Evolutionary conservation across 179 eudicot species (phyloP).

Genomic region (Sideroxylon spinosum): DNA sequence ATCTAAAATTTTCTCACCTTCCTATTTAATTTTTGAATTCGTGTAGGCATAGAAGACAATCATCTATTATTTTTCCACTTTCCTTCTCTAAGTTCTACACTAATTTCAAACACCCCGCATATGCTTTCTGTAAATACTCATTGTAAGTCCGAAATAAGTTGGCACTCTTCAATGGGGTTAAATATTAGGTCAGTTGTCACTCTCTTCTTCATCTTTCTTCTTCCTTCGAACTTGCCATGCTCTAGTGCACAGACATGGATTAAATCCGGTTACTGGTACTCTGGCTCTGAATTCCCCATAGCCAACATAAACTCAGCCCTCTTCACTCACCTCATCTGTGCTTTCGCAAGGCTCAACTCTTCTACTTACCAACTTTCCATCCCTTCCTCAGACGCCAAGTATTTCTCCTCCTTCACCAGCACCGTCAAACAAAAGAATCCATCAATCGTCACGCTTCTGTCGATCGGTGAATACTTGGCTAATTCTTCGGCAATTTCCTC

Average conservation of each 20-base stretch:
- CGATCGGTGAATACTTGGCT: slow-evolving; percentile 21
- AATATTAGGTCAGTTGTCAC: background rate
- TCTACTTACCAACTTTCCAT: slow-evolving; percentile 26
- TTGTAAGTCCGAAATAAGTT: background rate
- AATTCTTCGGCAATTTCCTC: slow-evolving; percentile 1
- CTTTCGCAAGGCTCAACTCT: slow-evolving; percentile 33
- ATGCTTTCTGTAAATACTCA: too few relatives aligned
- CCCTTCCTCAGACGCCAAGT: slow-evolving; percentile 23
- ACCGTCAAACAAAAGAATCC: slow-evolving; percentile 38
- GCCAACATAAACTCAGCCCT: slow-evolving; percentile 32
- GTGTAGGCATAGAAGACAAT: too few relatives aligned
- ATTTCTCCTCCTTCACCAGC: slow-evolving; percentile 35
- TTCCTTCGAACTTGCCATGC: background rate
- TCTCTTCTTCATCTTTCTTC: slow-evolving; percentile 3
- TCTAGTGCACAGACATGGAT: slow-evolving; percentile 18
- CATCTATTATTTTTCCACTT: too few relatives aligned
- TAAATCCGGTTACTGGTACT: slow-evolving; percentile 34
- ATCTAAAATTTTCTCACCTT: too few relatives aligned
- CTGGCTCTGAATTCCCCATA: slow-evolving; percentile 21
- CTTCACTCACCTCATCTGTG: slow-evolving; percentile 44
- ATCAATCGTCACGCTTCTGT: slow-evolving; percentile 33
- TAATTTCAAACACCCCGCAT: too few relatives aligned
- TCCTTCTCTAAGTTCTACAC: too few relatives aligned
- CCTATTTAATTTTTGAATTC: too few relatives aligned
- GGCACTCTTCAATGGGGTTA: background rate